Percentiles rank a stretch among this genome's conserved stretches.
Conservation (phyloP, 768 basidiomycete species). For the Termitomyces bulborhizus region DNA sequence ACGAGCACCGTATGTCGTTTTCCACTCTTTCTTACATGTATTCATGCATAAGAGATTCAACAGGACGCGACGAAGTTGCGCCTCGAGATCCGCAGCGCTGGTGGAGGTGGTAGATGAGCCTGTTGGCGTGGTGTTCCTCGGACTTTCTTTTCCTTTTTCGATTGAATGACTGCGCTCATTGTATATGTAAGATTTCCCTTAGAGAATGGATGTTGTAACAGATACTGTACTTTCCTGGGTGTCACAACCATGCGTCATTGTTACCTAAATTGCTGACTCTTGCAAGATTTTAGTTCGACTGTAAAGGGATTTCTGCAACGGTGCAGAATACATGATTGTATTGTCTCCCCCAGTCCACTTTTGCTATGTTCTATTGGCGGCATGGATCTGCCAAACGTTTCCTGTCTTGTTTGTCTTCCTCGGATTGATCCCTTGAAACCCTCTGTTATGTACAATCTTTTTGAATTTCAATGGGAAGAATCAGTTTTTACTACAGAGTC, state of each 20-base stretch:
- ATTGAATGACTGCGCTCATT: not conserved
- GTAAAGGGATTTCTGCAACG: too few relatives aligned
- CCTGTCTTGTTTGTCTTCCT: not conserved
- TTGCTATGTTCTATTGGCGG: too few relatives aligned
- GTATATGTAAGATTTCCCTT: not conserved
- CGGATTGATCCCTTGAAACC: too few relatives aligned
- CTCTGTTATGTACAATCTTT: too few relatives aligned
- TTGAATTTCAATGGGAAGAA: too few relatives aligned
- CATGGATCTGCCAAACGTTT: too few relatives aligned
- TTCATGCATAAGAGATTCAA: not conserved
- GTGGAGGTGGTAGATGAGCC: not conserved
- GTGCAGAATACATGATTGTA: too few relatives aligned
- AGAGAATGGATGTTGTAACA: not conserved
- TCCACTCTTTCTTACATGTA: not conserved
- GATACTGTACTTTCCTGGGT: not conserved
- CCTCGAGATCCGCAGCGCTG: not conserved
- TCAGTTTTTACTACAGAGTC: not conserved
- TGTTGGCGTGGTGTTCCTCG: not conserved
- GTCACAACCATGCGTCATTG: not conserved
- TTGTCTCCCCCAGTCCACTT: too few relatives aligned
- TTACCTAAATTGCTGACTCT: not conserved
- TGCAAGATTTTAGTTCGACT: too few relatives aligned
- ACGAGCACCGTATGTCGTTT: slow-evolving; percentile 7
- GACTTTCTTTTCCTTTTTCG: not conserved
- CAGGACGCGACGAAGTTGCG: not conserved